Conservation (phyloP, 768 basidiomycete genomes). For the Lactarius hengduanensis region DNA sequence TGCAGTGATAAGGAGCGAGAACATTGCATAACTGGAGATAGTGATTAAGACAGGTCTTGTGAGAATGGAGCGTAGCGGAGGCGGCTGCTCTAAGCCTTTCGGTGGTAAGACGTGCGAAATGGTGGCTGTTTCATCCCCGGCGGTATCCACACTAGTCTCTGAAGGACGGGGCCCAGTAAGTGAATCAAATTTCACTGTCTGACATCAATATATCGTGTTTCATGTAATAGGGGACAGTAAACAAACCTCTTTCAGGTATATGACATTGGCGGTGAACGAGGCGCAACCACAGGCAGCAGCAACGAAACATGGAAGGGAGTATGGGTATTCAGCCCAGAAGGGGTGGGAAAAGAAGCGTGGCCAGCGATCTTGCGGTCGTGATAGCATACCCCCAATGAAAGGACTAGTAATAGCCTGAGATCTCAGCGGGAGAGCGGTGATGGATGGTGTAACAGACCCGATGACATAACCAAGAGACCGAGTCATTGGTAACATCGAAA, state of each 20-base stretch:
- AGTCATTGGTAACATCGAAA: neutral
- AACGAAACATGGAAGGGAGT: slow-evolving; percentile 29
- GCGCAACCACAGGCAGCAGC: neutral
- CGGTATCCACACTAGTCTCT: too few relatives aligned
- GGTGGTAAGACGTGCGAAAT: too few relatives aligned
- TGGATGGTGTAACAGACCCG: slow-evolving; percentile 14
- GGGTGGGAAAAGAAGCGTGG: slow-evolving; percentile 20
- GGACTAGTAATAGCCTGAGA: slow-evolving; percentile 15
- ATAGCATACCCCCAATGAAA: slow-evolving; percentile 28
- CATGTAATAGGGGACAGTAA: neutral
- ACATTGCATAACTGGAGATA: slow-evolving; percentile 42
- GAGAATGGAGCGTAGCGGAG: slow-evolving; percentile 35
- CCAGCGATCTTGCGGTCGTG: slow-evolving; percentile 30
- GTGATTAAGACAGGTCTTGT: slow-evolving; percentile 38
- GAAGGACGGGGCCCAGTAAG: neutral
- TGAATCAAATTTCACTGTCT: neutral
- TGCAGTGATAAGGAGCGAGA: slow-evolving; percentile 45
- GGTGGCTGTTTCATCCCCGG: neutral
- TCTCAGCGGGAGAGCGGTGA: neutral
- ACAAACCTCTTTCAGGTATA: slow-evolving; percentile 9
- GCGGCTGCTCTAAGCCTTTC: slow-evolving; percentile 10
- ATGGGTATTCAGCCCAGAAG: slow-evolving; percentile 31
- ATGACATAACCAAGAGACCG: neutral
- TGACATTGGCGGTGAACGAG: neutral
- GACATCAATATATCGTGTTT: neutral